These are phyloP conservation scores for Penicillium sp. DNA, from an alignment of 2,329 filamentous ascomycete genomes.

Conservation along the genomic window DNA sequence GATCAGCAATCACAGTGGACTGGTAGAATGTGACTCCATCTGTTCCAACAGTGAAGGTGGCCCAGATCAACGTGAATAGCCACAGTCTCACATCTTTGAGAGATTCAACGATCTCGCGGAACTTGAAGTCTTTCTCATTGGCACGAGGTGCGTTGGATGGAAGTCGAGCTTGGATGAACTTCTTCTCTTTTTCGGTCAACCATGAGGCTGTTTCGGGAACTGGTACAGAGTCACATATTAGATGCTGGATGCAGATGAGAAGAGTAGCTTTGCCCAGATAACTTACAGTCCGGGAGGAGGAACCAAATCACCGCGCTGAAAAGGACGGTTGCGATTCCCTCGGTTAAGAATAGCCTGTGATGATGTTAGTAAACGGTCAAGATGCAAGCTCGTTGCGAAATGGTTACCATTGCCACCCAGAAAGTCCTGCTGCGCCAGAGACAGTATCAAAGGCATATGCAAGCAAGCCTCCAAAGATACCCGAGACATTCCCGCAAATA, in stretches of 20 bases:
- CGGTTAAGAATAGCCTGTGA: conserved; percentile 23
- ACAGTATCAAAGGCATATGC: conserved; percentile 48
- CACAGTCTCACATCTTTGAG: conserved; percentile 46
- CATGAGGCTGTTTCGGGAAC: conserved; percentile 49
- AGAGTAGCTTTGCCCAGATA: too few relatives aligned
- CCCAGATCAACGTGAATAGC: conserved; percentile 51
- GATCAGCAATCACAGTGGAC: conserved; percentile 44
- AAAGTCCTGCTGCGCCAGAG: conserved; percentile 36
- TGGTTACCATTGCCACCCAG: conserved; percentile 30
- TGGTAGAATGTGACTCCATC: conserved; percentile 48
- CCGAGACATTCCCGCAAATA: conserved; percentile 44
- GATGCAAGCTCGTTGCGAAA: neutral
- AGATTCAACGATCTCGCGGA: conserved; percentile 40
- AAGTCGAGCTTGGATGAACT: conserved; percentile 51
- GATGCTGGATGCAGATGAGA: neutral
- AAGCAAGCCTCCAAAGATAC: conserved; percentile 46
- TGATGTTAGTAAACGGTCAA: neutral
- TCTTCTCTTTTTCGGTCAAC: conserved; percentile 50
- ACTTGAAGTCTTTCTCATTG: conserved; percentile 42
- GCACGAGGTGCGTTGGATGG: conserved; percentile 46
- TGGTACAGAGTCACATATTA: conserved; percentile 16
- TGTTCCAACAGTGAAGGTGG: conserved; percentile 50
- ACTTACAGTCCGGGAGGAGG: conserved; percentile 53
- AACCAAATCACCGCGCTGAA: conserved; percentile 23
- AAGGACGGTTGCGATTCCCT: conserved; percentile 25